Base-by-base conservation (phyloP, 371 early-diverging fungal species). In the Coemansia sp. region DNA sequence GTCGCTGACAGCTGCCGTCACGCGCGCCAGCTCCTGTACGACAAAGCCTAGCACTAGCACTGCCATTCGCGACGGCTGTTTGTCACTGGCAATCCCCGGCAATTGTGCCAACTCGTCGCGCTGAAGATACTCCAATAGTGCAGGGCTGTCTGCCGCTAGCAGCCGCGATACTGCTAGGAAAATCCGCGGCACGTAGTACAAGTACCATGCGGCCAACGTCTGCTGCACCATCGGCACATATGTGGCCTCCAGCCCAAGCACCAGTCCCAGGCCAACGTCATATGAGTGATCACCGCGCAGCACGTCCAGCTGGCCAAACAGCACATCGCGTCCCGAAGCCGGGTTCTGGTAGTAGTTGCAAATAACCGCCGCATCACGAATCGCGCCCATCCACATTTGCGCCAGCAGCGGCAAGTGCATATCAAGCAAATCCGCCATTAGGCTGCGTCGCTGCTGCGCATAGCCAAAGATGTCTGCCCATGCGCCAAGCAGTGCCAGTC, bases 291-390 rank as follows among this genome's bases (percentile, higher is more conserved):
- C 24, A 10, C 32, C 51, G 0, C 18, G 24, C 49, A 40, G n/a
- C n/a, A 24, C 16, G 6, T 55, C 40, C 31, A 74, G 54, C 46
- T 74, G 72, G 1, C 42, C 62, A 10, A 54, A 61, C 52, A 52
- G 16, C 16, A 18, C 33, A 33, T 36, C 16, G 36, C 4, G 33
- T 2, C 52, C 33, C 36, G 4, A 51, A 43, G 36, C 63, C 56
- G 14, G 24, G 24, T 24, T 24, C 24, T 44, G 36, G 8, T 37
- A 44, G 1, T 58, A 14, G 24, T 59, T 43, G 10, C 51, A 54
- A 36, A 66, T 14, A 1, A 57, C 75, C 0, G 67, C 71, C 6
- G 62, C 47, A 12, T 75, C 75, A n/a, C 74, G 66, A 7, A 71
- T 33, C 4, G 66, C 55, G 11, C 59, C 67, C 5, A 75, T 7